Evolutionary conservation across 2,329 filamentous ascomycete species (phyloP).

Genomic region (Biscogniauxia mediterranea): DNA sequence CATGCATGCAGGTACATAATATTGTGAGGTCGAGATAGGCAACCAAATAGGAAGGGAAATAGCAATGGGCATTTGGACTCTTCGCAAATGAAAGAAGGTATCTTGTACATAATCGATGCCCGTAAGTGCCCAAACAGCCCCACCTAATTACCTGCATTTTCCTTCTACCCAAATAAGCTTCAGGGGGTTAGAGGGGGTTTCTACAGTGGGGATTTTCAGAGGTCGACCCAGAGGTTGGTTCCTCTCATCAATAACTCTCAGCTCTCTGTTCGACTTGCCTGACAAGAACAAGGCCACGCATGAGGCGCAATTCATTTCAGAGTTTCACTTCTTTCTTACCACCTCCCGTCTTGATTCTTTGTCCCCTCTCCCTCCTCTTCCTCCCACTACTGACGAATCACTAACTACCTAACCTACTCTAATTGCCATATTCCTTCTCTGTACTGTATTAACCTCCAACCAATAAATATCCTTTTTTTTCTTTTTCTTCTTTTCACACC

Average conservation of each 20-base stretch:
- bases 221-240: not conserved
- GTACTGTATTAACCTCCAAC: conserved; percentile 1
- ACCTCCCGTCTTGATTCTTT: not conserved
- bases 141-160: not conserved
- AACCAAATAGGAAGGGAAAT: too few species aligned
- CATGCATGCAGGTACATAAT: too few species aligned
- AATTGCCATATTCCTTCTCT: not conserved
- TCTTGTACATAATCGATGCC: not conserved
- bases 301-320: not conserved
- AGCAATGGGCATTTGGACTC: too few species aligned
- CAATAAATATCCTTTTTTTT: conserved; percentile 1
- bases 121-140: not conserved
- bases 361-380: not conserved
- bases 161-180: not conserved
- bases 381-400: not conserved
- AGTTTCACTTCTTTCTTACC: not conserved
- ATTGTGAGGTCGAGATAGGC: too few species aligned
- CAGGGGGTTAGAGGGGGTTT: not conserved
- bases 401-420: not conserved
- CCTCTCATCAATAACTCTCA: not conserved
- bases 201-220: not conserved
- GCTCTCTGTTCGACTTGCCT: not conserved
- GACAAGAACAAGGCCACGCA: not conserved
- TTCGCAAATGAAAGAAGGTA: not conserved
- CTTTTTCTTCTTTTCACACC: not conserved